A percentile compares a stretch with the other conserved stretches of the same genome.
These are phyloP conservation scores for Lentinus tigrinus DNA, from an alignment of 768 basidiomycete genomes.

Conservation along the genomic window DNA sequence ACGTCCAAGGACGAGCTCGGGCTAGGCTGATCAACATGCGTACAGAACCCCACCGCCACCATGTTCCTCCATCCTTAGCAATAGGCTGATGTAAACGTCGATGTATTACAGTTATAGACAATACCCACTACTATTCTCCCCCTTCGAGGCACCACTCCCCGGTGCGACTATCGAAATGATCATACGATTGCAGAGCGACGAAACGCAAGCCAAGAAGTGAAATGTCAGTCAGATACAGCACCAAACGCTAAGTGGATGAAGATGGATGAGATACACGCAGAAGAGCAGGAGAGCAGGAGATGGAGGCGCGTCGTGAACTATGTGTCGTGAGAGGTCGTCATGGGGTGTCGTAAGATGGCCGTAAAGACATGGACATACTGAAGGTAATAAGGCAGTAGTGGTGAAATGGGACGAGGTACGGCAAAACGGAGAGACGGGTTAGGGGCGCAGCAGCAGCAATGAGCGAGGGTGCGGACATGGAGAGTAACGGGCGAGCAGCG, in stretches of 20 bases:
- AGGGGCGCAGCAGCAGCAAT: not conserved
- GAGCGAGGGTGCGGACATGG: not conserved
- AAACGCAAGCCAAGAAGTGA: too few species aligned
- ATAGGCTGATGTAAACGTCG: too few species aligned
- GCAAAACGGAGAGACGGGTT: not conserved
- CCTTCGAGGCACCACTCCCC: too few species aligned
- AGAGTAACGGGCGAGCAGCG: not conserved
- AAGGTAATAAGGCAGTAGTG: not conserved
- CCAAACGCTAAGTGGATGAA: not conserved
- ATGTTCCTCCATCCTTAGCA: too few species aligned
- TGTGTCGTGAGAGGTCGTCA: slow-evolving; percentile 15
- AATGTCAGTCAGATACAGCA: not conserved
- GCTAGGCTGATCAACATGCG: too few species aligned
- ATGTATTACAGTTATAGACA: too few species aligned
- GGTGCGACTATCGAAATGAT: too few species aligned
- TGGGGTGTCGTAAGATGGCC: slow-evolving; percentile 1
- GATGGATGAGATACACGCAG: not conserved
- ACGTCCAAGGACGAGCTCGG: too few species aligned
- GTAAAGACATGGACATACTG: slow-evolving; percentile 10
- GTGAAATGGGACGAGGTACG: not conserved
- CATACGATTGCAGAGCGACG: too few species aligned
- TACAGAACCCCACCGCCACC: too few species aligned
- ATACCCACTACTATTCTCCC: too few species aligned
- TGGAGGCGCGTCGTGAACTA: not conserved
- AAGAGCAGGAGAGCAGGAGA: not conserved